Conservation (phyloP, 2,329 filamentous ascomycete genomes). For the Fusarium keratoplasticum region DNA sequence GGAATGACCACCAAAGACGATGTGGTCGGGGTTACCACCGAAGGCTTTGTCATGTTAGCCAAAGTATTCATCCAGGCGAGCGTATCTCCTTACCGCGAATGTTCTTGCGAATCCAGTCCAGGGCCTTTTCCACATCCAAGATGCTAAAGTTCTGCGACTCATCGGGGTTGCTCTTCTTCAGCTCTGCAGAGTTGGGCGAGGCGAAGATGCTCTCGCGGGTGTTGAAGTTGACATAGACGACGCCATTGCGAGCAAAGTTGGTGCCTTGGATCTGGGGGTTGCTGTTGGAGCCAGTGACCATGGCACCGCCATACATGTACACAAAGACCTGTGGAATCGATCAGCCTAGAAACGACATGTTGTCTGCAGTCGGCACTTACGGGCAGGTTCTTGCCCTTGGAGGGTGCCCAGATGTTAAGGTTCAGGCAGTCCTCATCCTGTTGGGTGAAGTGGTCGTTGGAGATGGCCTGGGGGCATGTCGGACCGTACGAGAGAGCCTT, state of each 20-base stretch:
- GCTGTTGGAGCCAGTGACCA: slow-evolving; percentile 51
- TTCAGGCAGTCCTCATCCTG: slow-evolving; percentile 57
- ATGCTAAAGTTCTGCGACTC: slow-evolving; percentile 44
- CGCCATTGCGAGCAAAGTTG: slow-evolving; percentile 52
- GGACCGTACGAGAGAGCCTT: slow-evolving; percentile 33
- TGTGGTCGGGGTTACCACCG: slow-evolving; percentile 57
- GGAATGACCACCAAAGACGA: slow-evolving; percentile 58
- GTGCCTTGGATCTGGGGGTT: slow-evolving; percentile 52
- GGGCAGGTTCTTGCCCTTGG: slow-evolving; percentile 42
- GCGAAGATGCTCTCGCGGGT: slow-evolving; percentile 57
- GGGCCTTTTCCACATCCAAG: slow-evolving; percentile 41
- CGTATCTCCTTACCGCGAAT: slow-evolving; percentile 25
- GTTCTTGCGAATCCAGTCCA: slow-evolving; percentile 43
- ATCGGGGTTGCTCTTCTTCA: slow-evolving; percentile 32
- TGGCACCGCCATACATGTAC: slow-evolving; percentile 56
- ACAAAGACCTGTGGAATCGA: slow-evolving; percentile 44
- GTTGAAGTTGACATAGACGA: slow-evolving; percentile 55
- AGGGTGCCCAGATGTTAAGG: slow-evolving; percentile 53
- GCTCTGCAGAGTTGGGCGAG: slow-evolving; percentile 55
- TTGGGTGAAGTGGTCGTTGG: slow-evolving; percentile 20
- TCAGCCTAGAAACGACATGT: not conserved
- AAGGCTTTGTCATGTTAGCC: slow-evolving; percentile 47
- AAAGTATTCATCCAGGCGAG: not conserved
- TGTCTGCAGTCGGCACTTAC: slow-evolving; percentile 21
- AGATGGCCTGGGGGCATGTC: slow-evolving; percentile 41